phyloP scores from a whole-genome alignment of 768 basidiomycete species.

The Mycena capillaripes region DNA sequence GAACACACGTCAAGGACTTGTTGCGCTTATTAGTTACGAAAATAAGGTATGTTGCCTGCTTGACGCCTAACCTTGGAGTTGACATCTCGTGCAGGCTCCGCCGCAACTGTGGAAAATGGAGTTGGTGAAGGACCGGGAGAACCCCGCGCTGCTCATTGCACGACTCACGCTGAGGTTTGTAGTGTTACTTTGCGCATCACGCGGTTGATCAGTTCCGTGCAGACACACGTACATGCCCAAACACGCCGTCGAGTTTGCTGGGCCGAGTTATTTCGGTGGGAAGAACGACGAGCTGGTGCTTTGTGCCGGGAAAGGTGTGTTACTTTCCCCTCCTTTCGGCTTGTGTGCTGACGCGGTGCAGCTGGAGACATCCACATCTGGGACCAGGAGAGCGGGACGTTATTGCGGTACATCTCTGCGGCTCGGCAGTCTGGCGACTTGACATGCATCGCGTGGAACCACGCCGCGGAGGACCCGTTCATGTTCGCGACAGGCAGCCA shows the following conservation, averaged over 20 bases:
- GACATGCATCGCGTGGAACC: slow-evolving; percentile 88
- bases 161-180: slow-evolving; percentile 57
- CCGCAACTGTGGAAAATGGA: slow-evolving; percentile 86
- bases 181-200: background rate
- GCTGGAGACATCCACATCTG: slow-evolving; percentile 89
- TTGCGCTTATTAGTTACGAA: slow-evolving; percentile 81
- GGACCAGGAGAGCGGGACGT: slow-evolving; percentile 84
- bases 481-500: slow-evolving; percentile 86
- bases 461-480: slow-evolving; percentile 71
- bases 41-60: slow-evolving; percentile 63
- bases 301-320: slow-evolving; percentile 80
- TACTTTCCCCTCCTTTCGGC: background rate
- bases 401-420: slow-evolving; percentile 78
- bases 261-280: slow-evolving; percentile 87
- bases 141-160: slow-evolving; percentile 47
- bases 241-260: slow-evolving; percentile 77
- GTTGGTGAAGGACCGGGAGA: slow-evolving; percentile 67
- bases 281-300: slow-evolving; percentile 84
- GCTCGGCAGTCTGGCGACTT: slow-evolving; percentile 72
- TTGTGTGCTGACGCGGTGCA: slow-evolving; percentile 41
- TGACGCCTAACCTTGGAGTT: background rate
- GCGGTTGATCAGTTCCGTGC: slow-evolving; percentile 24
- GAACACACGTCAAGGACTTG: slow-evolving; percentile 60
- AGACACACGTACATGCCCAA: slow-evolving; percentile 86
- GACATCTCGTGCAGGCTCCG: slow-evolving; percentile 62